Evolutionary conservation across 106 monocot species (phyloP), one percentile per base, ranked within the genome.

Genomic region (Allium fistulosum): DNA sequence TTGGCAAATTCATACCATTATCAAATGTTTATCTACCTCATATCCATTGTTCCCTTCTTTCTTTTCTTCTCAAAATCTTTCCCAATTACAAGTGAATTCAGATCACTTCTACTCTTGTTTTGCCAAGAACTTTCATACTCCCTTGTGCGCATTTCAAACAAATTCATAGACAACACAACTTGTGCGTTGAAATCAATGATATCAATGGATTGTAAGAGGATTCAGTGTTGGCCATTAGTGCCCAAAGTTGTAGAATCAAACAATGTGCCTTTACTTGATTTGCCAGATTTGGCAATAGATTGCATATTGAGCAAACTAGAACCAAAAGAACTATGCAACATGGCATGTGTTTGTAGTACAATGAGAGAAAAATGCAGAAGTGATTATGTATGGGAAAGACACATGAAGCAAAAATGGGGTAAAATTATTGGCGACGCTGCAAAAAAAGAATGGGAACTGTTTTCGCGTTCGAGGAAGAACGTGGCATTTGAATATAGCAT

Each of bases 351-450:
- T 16, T 90, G 87, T 49, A 81, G 71, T 46, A 68, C 78, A 0
- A 9, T 90, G 73, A 72, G 80, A 72, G 77, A 78, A 1, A 84
- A 59, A 63, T 94, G 94, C 57, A 84, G 80, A 73, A 74, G 79
- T 49, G 87, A 90, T 53, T 76, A 80, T 61, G 49, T 91, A 26
- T 95, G 95, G 95, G 71, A 78, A 79, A 83, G 77, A 57, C 95
- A 95, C 56, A 80, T 95, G 81, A 71, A 57, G 52, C 76, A 82
- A 77, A 95, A 95, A 76, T 95, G 95, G 95, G 80, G 85, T 7
- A 58, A 69, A 46, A 52, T 95, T 46, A 70, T 95, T 13, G 85
- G 83, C 26, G 16, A 16, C 6, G 63, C 77, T 0, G 88, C 83
- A 0, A 53, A n/a, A 4, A 84, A 59, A 55, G 81, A 80, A 74